These are phyloP conservation scores for Fusarium incarnatum DNA, from an alignment of 2,329 filamentous ascomycete genomes.

Conservation along the genomic window DNA sequence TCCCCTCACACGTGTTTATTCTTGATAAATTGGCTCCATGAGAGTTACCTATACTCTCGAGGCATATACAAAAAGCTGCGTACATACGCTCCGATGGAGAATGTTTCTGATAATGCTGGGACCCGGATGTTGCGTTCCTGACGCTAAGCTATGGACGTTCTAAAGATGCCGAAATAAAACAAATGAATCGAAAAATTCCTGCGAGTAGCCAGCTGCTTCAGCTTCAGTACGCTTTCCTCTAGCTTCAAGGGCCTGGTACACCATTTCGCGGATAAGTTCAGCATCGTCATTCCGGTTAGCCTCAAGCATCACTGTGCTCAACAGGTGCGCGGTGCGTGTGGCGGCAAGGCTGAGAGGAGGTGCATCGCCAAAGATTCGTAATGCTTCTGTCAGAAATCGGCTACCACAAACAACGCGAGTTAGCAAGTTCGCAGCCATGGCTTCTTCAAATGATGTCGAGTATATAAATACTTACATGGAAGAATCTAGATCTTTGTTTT, in stretches of 20 bases:
- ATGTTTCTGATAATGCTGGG: too few species aligned
- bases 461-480: background rate
- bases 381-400: background rate
- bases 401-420: background rate
- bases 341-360: background rate
- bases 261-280: background rate
- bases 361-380: background rate
- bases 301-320: background rate
- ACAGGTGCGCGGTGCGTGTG: background rate
- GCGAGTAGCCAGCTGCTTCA: background rate
- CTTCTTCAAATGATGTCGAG: background rate
- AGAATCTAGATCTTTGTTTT: background rate
- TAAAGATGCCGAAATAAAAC: background rate
- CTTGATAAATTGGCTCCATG: too few species aligned
- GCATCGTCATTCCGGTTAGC: background rate
- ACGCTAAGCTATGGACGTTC: too few species aligned
- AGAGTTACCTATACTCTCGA: too few species aligned
- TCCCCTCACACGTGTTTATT: too few species aligned
- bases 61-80: too few species aligned
- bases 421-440: background rate
- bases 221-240: background rate
- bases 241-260: background rate
- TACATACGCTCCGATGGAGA: too few species aligned
- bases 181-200: background rate
- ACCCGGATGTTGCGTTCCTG: too few species aligned